Evolutionary conservation across 768 basidiomycete species (phyloP).

Genomic region (Termitomyces sp.): DNA sequence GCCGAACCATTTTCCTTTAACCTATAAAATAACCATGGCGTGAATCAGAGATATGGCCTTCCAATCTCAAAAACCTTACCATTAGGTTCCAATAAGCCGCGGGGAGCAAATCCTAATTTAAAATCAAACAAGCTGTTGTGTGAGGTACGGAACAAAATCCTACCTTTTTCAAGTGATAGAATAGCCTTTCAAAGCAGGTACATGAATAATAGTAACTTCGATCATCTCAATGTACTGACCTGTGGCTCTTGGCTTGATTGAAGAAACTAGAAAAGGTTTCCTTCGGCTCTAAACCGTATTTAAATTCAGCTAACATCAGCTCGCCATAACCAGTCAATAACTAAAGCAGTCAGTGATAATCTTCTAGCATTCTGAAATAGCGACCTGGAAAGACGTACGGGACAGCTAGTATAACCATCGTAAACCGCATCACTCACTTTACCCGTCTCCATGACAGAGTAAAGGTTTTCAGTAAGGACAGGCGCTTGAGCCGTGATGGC

Average conservation of each 20-base stretch:
- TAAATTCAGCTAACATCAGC: conserved; percentile 89
- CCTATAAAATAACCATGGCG: conserved; percentile 17
- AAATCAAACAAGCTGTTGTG: not conserved
- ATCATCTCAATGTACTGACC: conserved; percentile 37
- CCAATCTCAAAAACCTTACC: conserved; percentile 30
- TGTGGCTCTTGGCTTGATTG: conserved; percentile 71
- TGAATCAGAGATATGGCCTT: conserved; percentile 6
- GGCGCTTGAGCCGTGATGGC: conserved; percentile 91
- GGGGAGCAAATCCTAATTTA: conserved; percentile 56
- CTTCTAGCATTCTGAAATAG: not conserved
- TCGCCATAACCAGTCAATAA: conserved; percentile 78
- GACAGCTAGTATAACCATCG: conserved; percentile 87
- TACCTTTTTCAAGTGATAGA: conserved; percentile 88
- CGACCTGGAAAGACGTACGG: conserved; percentile 40
- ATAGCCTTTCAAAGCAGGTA: conserved; percentile 36
- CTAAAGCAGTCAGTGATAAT: conserved; percentile 26
- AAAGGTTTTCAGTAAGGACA: conserved; percentile 84
- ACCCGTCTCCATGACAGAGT: conserved; percentile 68
- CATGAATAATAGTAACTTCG: not conserved
- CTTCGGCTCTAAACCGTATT: conserved; percentile 83
- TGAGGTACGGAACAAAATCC: not conserved
- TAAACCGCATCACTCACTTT: conserved; percentile 66
- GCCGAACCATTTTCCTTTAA: conserved; percentile 44
- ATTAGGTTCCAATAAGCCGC: conserved; percentile 72
- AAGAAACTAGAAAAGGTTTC: conserved; percentile 73